Evolutionary conservation across 192 early-diverging fungal genomes (phyloP), one percentile per base, ranked within the genome.

Genomic region (Physocladia obscura): DNA sequence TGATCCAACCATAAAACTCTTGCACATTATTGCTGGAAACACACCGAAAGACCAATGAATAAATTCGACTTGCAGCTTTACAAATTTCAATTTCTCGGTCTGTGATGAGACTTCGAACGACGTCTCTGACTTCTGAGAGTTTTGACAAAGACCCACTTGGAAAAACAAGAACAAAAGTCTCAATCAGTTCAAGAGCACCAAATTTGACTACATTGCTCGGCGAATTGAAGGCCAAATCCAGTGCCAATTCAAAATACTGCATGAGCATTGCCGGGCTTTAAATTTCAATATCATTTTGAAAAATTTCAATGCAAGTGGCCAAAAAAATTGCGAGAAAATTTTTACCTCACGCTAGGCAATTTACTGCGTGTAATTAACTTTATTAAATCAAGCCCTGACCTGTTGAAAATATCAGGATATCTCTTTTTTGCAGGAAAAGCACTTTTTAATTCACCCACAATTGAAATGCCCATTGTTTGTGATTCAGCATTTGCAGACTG

Each of bases 401-500:
- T 84, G 56, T 32, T 32, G 44, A 32, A 26, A 48, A 52, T 29
- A 74, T 59, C 24, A 15, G 6, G 17, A 19, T 2, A 36, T 59
- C 57, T n/a, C 40, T 44, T 44, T 44, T n/a, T n/a, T n/a, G n/a
- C n/a, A n/a, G n/a, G n/a, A n/a, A n/a, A n/a, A n/a, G 8, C 40
- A 44, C 40, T n/a, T 44, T 44, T 44, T n/a, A n/a, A n/a, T 44
- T 44, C 40, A 4, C 77, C 65, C 56, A 84, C 79, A 86, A 57
- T 59, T 87, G 83, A 52, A 75, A 87, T 2, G 77, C 80, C 80
- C 80, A 84, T 35, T 82, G 76, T 56, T 87, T 87, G 49, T 80
- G 74, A 1, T 71, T 58, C 22, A 87, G 52, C 79, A 87, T 82
- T 39, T 86, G 81, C 60, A 79, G 71, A 30, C 76, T 80, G 5